Base-by-base conservation (phyloP, 1,284 basidiomycete species). In the Anthracocystis walkeri region DNA sequence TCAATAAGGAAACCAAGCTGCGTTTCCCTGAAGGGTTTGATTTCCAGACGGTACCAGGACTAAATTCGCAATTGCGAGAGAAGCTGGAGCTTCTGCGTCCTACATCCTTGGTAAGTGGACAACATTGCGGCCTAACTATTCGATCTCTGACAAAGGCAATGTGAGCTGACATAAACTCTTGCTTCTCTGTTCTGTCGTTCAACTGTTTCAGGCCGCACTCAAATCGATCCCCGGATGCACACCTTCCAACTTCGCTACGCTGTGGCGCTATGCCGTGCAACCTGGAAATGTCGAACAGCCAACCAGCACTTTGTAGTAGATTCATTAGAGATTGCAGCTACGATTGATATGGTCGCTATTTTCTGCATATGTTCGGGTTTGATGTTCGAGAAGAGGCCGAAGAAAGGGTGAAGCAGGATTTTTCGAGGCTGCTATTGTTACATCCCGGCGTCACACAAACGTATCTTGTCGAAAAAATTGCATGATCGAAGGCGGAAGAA, bases 1-100 rank as follows among this genome's bases (percentile, higher is more conserved):
- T 94, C 85, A 87, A 90, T 79, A 88, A 90, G 59, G 93, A 95
- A 60, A 92, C 94, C 81, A 87, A 88, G n/a, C 87, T 94, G 16
- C 57, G 88, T 18, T 88, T 95, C 14, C 90, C 92, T 78, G 89
- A 90, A 0, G 79, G 88, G 18, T 88, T 94, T 84, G 90, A 95
- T 82, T 95, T 93, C 80, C 81, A 85, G 2, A 62, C 83, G 5
- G 87, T 95, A 0, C 86, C 87, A 2, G 92, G 92, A 0, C 85
- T 95, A 65, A 93, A 92, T 76, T 88, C 88, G 20, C 93, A 95
- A 82, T 90, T 93, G 21, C 88, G 88, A 63, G 91, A 94, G 81
- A 88, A 90, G 45, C 85, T 95, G 46, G 86, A 86, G 55, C 85
- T 79, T 3, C 88, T 91, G 16, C 87, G 89, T 40, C 93, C 93